Evolutionary conservation across 2,329 filamentous ascomycete species (phyloP).

Genomic region (Fusarium fujikuroi): DNA sequence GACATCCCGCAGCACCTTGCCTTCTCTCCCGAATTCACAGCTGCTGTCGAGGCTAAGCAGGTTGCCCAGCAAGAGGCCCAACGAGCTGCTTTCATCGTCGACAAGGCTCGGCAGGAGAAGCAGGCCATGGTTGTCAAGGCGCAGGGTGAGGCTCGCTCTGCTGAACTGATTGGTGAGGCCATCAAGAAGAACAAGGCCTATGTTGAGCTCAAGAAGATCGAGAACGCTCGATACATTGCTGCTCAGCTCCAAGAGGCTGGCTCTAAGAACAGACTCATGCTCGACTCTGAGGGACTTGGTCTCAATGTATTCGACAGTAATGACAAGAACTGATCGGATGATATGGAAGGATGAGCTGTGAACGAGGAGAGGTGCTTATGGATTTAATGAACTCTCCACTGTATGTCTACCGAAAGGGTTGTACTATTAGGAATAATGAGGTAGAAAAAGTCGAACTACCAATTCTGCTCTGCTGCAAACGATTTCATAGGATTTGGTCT

Average conservation of each 20-base stretch:
- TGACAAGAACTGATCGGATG: slow-evolving; percentile 52
- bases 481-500: not conserved
- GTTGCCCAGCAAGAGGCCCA: slow-evolving; percentile 93
- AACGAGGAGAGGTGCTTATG: slow-evolving; percentile 16
- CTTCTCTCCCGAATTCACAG: slow-evolving; percentile 79
- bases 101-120: slow-evolving; percentile 99
- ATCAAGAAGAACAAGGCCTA: slow-evolving; percentile 99
- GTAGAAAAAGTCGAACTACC: slow-evolving; percentile 38
- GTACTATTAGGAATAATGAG: slow-evolving; percentile 46
- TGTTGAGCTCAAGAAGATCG: slow-evolving; percentile 96
- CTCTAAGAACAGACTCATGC: slow-evolving; percentile 91
- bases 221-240: slow-evolving; percentile 94
- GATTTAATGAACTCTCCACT: slow-evolving; percentile 57
- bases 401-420: slow-evolving; percentile 52
- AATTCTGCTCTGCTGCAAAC: slow-evolving; percentile 37
- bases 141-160: slow-evolving; percentile 98
- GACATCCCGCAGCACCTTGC: slow-evolving; percentile 67
- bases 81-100: slow-evolving; percentile 94
- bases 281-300: slow-evolving; percentile 90
- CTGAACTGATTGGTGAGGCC: slow-evolving; percentile 96
- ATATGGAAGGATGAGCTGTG: not conserved
- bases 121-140: slow-evolving; percentile 98
- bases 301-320: slow-evolving; percentile 79
- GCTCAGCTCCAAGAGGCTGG: slow-evolving; percentile 84
- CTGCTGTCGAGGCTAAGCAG: slow-evolving; percentile 78